Conservation (phyloP, 192 early-diverging fungal species). For the Coemansia sp. region DNA sequence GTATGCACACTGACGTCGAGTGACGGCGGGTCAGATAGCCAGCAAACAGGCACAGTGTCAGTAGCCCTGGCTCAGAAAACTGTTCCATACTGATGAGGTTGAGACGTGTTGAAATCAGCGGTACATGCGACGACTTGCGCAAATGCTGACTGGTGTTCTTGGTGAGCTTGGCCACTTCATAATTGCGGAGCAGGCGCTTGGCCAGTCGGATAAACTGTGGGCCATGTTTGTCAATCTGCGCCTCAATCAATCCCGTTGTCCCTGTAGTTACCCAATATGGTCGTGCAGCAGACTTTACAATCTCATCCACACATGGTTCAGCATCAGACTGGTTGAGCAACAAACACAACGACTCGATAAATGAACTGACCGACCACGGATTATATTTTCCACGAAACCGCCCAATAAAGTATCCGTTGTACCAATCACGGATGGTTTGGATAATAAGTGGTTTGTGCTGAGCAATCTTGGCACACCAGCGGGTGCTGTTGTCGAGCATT, state of each 20-base stretch:
- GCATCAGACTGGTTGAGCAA: slow-evolving; percentile 7
- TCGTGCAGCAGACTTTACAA: slow-evolving; percentile 13
- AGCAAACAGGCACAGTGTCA: slow-evolving; percentile 15
- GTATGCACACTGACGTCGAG: slow-evolving; percentile 28
- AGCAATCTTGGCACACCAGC: slow-evolving; percentile 7
- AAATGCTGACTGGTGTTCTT: neutral
- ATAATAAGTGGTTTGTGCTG: slow-evolving; percentile 24
- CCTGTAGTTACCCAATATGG: slow-evolving; percentile 36
- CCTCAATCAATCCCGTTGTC: slow-evolving; percentile 22
- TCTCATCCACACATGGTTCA: neutral
- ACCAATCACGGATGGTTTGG: slow-evolving; percentile 22
- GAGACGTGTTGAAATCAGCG: slow-evolving; percentile 4
- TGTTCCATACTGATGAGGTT: slow-evolving; percentile 15
- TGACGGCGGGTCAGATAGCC: slow-evolving; percentile 15
- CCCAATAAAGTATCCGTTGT: slow-evolving; percentile 37
- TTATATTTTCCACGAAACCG: slow-evolving; percentile 49
- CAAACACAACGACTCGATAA: slow-evolving; percentile 27
- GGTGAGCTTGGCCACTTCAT: slow-evolving; percentile 7
- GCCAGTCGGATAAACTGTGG: slow-evolving; percentile 12
- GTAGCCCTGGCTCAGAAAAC: slow-evolving; percentile 25
- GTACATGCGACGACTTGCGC: slow-evolving; percentile 4
- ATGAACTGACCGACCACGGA: slow-evolving; percentile 47
- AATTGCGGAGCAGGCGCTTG: slow-evolving; percentile 17
- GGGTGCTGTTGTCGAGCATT: slow-evolving; percentile 35
- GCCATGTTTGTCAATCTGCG: slow-evolving; percentile 21